These are phyloP conservation scores for Leishmania major DNA, from an alignment of 208 protist species.

Conservation along the genomic window DNA sequence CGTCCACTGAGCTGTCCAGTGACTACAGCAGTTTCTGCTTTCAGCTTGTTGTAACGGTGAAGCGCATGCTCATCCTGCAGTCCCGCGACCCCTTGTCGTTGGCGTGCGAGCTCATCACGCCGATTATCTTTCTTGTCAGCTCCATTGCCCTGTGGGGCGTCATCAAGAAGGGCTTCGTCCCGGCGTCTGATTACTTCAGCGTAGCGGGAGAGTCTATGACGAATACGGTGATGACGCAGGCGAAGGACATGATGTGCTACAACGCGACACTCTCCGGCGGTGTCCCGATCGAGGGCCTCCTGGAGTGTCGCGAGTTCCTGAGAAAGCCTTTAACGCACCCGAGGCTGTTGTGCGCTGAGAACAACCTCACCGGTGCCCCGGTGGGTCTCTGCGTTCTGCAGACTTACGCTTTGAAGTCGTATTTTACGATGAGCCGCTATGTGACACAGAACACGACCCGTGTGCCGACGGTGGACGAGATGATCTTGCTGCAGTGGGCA, in stretches of 20 bases:
- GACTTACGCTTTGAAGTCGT: neutral
- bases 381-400: conserved; percentile 31
- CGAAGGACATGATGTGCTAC: conserved; percentile 41
- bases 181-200: conserved; percentile 35
- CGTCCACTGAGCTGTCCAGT: neutral
- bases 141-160: conserved; percentile 58
- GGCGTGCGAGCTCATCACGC: conserved; percentile 67
- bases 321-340: neutral
- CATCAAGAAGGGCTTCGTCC: conserved; percentile 35
- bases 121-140: conserved; percentile 59
- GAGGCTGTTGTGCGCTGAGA: conserved; percentile 23
- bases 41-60: conserved; percentile 54
- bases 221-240: conserved; percentile 8
- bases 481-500: conserved; percentile 59
- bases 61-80: conserved; percentile 52
- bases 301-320: conserved; percentile 8
- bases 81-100: conserved; percentile 32
- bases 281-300: conserved; percentile 4
- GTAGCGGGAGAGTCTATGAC: neutral
- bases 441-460: conserved; percentile 26
- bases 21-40: conserved; percentile 40
- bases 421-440: conserved; percentile 19
- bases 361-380: conserved; percentile 27
- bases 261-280: conserved; percentile 30
- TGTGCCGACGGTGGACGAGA: conserved; percentile 48